Percentiles rank a stretch among this genome's conserved stretches.
Evolutionary conservation across 257 asterid genomes (phyloP).

Genomic region (Dorcoceras hygrometricum): DNA sequence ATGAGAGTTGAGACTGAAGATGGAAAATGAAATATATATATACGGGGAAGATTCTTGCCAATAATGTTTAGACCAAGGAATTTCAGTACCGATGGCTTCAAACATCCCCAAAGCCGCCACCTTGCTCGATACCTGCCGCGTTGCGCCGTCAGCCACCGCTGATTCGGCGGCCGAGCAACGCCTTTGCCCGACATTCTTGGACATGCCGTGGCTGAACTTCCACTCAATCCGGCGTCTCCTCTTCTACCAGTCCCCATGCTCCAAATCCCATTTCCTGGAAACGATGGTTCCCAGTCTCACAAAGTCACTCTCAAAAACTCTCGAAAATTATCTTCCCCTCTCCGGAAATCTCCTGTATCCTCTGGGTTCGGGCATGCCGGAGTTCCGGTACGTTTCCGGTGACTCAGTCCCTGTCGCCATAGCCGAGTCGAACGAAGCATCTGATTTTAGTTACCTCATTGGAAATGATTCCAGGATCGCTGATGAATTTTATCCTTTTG

Average conservation of each 20-base stretch:
- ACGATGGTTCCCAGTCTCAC: slow-evolving; percentile 32
- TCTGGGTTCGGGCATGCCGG: slow-evolving; percentile 25
- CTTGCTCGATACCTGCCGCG: slow-evolving; percentile 21
- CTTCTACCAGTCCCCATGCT: slow-evolving; percentile 38
- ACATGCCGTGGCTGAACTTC: slow-evolving; percentile 38
- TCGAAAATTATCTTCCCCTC: slow-evolving; percentile 35
- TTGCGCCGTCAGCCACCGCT: slow-evolving; percentile 15
- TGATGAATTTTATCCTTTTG: slow-evolving; percentile 23
- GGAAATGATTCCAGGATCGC: slow-evolving; percentile 28
- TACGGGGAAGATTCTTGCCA: slow-evolving; percentile 7
- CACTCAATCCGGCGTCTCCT: slow-evolving; percentile 43
- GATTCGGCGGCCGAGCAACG: slow-evolving; percentile 21
- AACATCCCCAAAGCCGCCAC: slow-evolving; percentile 1
- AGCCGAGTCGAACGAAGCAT: slow-evolving; percentile 17
- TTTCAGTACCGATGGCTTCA: slow-evolving; percentile 10
- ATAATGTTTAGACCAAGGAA: not conserved
- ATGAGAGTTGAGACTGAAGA: too few species aligned
- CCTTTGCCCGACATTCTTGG: slow-evolving; percentile 40
- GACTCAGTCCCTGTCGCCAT: slow-evolving; percentile 32
- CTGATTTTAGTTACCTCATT: slow-evolving; percentile 31
- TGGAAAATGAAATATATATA: not conserved
- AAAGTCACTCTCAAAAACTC: slow-evolving; percentile 40
- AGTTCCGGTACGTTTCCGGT: slow-evolving; percentile 31
- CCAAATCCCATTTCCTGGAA: slow-evolving; percentile 34
- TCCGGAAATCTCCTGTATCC: slow-evolving; percentile 32